phyloP scores from a whole-genome alignment of 2,329 filamentous ascomycete genomes.

The Dothideomycetes sp. region DNA sequence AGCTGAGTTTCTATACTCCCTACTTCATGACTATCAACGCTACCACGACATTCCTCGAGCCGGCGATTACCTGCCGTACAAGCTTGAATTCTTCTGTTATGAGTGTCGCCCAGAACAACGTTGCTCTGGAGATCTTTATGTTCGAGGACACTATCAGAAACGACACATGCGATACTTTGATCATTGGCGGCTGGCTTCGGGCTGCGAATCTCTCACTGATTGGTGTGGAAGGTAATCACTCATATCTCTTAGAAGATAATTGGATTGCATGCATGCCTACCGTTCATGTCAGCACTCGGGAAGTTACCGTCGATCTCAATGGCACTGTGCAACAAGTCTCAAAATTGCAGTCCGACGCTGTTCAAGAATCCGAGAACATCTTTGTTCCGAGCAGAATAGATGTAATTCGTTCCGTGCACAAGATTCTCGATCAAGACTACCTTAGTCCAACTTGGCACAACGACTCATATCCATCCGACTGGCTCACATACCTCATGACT shows the following conservation, averaged over 20 bases:
- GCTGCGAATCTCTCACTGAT: constrained; percentile 9
- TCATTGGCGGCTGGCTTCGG: constrained; percentile 21
- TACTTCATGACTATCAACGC: constrained; percentile 1
- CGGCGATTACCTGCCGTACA: neutral
- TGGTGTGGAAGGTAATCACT: too few relatives aligned
- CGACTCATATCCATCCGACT: constrained; percentile 32
- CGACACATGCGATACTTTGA: constrained; percentile 3
- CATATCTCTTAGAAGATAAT: too few relatives aligned
- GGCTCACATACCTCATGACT: constrained; percentile 37
- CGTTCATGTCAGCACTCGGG: constrained; percentile 22
- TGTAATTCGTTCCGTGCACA: neutral
- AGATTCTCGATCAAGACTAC: neutral
- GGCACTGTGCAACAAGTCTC: constrained; percentile 18
- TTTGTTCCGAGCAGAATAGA: neutral
- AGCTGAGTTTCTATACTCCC: too few relatives aligned
- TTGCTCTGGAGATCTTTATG: neutral
- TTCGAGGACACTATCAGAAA: neutral
- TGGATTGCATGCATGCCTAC: constrained; percentile 21
- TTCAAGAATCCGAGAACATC: too few relatives aligned
- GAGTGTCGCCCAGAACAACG: neutral
- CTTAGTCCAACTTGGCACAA: constrained; percentile 34
- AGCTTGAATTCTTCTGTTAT: neutral
- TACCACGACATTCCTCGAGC: neutral
- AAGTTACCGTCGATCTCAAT: constrained; percentile 21
- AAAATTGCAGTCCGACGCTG: too few relatives aligned